Conservation (phyloP, 306 rosid genomes). For the Arachis hypogaea region DNA sequence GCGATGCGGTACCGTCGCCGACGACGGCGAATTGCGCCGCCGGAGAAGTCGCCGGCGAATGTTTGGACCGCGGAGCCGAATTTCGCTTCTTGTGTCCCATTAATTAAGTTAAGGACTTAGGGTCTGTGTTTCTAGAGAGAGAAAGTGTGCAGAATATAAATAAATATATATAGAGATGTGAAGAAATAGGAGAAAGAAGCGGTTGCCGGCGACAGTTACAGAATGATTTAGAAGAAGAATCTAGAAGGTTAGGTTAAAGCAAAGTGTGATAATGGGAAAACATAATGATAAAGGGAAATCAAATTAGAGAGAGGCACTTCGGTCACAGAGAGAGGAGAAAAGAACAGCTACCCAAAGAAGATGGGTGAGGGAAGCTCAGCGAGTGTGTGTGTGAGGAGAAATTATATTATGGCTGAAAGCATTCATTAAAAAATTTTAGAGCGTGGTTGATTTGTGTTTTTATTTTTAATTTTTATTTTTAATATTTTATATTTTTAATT, state of each 20-base stretch:
- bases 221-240: conserved; percentile 52
- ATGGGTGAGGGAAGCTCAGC: too few species aligned
- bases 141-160: not conserved
- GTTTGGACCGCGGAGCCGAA: conserved; percentile 67
- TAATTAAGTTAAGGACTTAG: conserved; percentile 30
- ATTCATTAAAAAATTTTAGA: too few species aligned
- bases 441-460: too few species aligned
- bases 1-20: conserved; percentile 44
- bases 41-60: conserved; percentile 59
- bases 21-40: conserved; percentile 49
- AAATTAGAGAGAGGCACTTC: too few species aligned
- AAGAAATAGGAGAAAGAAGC: not conserved
- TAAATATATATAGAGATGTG: not conserved
- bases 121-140: not conserved
- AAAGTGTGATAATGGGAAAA: conserved; percentile 1
- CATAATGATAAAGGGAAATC: conserved; percentile 5
- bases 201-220: conserved; percentile 30
- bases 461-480: too few species aligned
- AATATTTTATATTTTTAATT: too few species aligned
- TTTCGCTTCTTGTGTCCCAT: conserved; percentile 95
- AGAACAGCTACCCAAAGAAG: not conserved
- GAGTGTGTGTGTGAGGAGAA: too few species aligned
- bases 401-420: too few species aligned
- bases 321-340: not conserved
- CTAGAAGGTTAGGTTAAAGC: conserved; percentile 27